Evolutionary conservation across 2,329 filamentous ascomycete species (phyloP), one percentile per base, ranked within the genome.

Genomic region (Colletotrichum kahawae): DNA sequence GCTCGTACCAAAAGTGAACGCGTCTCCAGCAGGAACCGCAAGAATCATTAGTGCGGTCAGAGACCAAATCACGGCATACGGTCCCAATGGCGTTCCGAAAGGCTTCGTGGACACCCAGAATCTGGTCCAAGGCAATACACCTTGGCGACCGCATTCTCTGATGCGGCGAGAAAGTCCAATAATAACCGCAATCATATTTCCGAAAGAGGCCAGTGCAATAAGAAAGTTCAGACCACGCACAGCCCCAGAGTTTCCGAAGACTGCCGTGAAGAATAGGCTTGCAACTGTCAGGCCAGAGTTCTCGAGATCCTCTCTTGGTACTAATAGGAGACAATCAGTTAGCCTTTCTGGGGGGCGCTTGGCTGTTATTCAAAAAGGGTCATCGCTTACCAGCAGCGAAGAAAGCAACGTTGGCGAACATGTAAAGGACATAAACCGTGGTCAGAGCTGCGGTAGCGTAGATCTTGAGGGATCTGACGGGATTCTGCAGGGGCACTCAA

Each of bases 71-170:
- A 92, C 77, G 1, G 87, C 70, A 74, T 92, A 92, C 0, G 91
- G 90, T 0, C 90, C 91, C 0, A 92, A 78, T 0, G 91, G 91
- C 0, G 92, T 93, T 2, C 91, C 91, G 70, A 93, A 93, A 0
- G 92, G 92, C 69, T 86, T 87, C 0, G 91, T 93, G 0, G 89
- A 91, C 0, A 90, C 91, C 91, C 91, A 93, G 75, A 93, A 90
- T 1, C 81, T 81, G 1, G 91, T 87, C 21, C 81, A 92, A 0
- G 91, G 91, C 2, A 93, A 83, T 1, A 92, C 89, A 6, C 91
- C 91, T 82, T 92, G 90, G 74, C 89, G 87, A 48, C 90, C 91
- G 73, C 89, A 91, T 79, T 93, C 91, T 21, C 91, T 86, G 34
- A 92, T 88, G 75, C 90, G 81, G 7, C 91, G 85, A 0, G 90